Conservation (phyloP, 177 flowering plant genomes). For the Telopea speciosissima region DNA sequence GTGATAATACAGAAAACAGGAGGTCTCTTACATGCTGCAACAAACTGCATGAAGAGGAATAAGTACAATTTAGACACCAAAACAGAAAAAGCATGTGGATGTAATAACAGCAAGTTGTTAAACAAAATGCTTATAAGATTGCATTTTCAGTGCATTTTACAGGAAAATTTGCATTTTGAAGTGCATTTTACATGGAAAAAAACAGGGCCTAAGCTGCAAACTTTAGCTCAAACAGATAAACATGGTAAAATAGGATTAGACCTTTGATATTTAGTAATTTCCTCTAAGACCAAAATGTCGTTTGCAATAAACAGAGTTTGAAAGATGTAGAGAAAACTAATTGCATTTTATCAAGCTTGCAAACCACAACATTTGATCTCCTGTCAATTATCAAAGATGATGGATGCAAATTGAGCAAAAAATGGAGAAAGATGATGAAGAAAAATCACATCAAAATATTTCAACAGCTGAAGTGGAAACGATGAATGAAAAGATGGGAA, state of each 20-base stretch:
- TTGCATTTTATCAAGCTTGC: neutral
- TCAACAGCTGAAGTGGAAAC: neutral
- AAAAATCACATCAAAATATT: neutral
- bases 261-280: neutral
- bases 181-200: too few species aligned
- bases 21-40: constrained; percentile 94
- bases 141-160: too few species aligned
- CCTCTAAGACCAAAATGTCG: neutral
- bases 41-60: constrained; percentile 47
- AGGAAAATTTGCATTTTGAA: too few species aligned
- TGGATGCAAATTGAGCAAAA: neutral
- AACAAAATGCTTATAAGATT: neutral
- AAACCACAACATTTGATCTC: neutral
- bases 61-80: neutral
- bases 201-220: too few species aligned
- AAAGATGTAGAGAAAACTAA: neutral
- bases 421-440: neutral
- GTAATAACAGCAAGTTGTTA: neutral
- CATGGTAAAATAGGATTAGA: neutral
- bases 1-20: constrained; percentile 96
- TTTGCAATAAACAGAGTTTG: neutral
- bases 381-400: neutral
- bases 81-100: neutral
- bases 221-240: neutral
- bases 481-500: neutral